Base-by-base conservation (phyloP, 805 yeast species). In the Kluyveromyces starmeri region DNA sequence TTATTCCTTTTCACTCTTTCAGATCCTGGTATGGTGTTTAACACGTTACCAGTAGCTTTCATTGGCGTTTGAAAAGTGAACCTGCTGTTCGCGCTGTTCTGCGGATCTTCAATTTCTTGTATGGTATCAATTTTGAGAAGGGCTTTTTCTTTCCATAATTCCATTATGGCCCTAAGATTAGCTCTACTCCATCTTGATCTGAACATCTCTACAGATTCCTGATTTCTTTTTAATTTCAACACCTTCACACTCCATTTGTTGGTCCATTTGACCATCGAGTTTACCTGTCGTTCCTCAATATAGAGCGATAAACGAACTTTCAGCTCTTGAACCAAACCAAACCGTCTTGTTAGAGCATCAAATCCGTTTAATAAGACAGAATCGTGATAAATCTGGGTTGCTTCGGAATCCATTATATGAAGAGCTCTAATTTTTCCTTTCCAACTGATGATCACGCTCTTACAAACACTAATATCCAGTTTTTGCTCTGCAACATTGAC, bases 131-230 rank as follows among this genome's bases (percentile, higher is more conserved):
- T 4, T 12, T n/a, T 7, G 9, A 16, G 13, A 12, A 20, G 22
- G 4, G 25, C 27, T 28, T 42, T 52, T 3, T 46, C 50, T 28
- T 47, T 56, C 69, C 69, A 64, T 13, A 64, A 35, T 5, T 46
- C 25, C 14, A 64, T 27, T 4, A 63, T 35, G 0, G 64, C 67
- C 33, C 68, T 43, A 17, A 61, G 37, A 17, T 47, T 56, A 1
- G 68, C 68, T 29, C 68, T 50, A 35, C 55, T 48, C 68, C 68
- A 64, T 33, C 69, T 47, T n/a, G 40, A 44, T 27, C 54, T 45
- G 39, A 63, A 62, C 10, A 44, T 43, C 4, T 43, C 48, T 2
- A 60, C 51, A 1, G 53, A 48, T 36, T 59, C 64, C 18, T 56
- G 48, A 37, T 62, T 62, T 36, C 63, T 53, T 22, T 50, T 47